A percentile compares a stretch with the other conserved stretches of the same genome.
Evolutionary conservation across 2,329 filamentous ascomycete genomes (phyloP).

Genomic region (Furcasterigmium furcatum): DNA sequence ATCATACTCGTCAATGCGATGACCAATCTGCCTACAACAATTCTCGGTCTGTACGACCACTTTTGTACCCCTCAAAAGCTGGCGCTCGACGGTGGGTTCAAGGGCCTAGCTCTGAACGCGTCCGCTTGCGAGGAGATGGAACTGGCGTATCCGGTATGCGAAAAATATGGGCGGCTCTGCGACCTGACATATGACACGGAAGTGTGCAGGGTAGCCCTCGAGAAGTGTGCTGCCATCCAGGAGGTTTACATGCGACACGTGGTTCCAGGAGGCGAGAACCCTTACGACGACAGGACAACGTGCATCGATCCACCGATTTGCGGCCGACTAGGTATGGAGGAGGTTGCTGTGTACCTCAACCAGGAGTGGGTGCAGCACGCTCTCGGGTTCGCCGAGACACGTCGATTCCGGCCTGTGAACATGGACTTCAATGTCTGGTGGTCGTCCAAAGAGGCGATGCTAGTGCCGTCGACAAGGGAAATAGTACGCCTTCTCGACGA

Average conservation of each 20-base stretch:
- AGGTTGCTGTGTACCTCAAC: neutral
- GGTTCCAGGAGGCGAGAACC: slow-evolving; percentile 2
- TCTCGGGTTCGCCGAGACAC: neutral
- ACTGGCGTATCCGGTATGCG: neutral
- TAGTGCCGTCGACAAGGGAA: neutral
- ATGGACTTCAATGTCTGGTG: neutral
- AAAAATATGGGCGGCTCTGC: slow-evolving; percentile 1
- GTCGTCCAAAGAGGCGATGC: neutral
- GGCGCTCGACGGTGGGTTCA: neutral
- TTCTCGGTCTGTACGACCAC: slow-evolving; percentile 13
- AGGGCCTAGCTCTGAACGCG: no score
- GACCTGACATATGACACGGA: neutral
- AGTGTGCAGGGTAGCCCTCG: neutral
- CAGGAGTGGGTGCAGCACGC: neutral
- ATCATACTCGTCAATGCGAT: slow-evolving; percentile 14
- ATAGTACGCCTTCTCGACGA: slow-evolving; percentile 1
- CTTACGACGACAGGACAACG: slow-evolving; percentile 2
- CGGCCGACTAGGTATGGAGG: neutral
- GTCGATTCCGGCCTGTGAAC: neutral
- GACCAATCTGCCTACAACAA: slow-evolving; percentile 6
- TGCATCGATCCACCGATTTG: slow-evolving; percentile 2
- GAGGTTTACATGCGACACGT: neutral
- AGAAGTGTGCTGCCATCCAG: neutral
- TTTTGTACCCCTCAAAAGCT: slow-evolving; percentile 8
- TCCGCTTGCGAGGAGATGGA: slow-evolving; percentile 8